These are phyloP conservation scores for Ilex asprella DNA, from an alignment of 257 asterid species.

Conservation along the genomic window DNA sequence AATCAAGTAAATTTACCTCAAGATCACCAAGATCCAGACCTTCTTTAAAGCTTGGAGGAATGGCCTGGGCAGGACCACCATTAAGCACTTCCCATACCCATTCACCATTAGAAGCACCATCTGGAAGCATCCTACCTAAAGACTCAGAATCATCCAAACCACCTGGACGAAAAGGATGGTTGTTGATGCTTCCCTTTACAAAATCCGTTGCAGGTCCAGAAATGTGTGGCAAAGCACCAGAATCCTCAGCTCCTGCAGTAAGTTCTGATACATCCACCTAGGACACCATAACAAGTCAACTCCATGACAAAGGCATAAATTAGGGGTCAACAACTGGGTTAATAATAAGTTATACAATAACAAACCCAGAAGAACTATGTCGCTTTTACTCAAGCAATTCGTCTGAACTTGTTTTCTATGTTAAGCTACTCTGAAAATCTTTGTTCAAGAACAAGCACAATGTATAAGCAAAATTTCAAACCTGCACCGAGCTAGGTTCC, in stretches of 20 bases:
- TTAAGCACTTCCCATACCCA: slow-evolving; percentile 77
- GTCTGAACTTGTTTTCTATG: neutral
- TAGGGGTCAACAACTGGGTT: no score
- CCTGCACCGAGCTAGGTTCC: slow-evolving; percentile 95
- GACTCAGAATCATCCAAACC: slow-evolving; percentile 68
- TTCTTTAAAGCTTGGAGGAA: slow-evolving; percentile 74
- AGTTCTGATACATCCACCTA: slow-evolving; percentile 78
- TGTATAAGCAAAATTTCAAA: slow-evolving; percentile 17
- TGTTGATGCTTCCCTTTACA: slow-evolving; percentile 84
- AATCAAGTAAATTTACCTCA: slow-evolving; percentile 38
- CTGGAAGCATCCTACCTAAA: slow-evolving; percentile 57
- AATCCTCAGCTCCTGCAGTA: slow-evolving; percentile 56
- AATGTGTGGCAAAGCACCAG: slow-evolving; percentile 85
- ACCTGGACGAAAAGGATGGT: slow-evolving; percentile 91
- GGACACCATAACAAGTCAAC: slow-evolving; percentile 21
- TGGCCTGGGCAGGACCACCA: slow-evolving; percentile 66
- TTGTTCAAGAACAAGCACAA: neutral
- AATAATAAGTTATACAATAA: no score
- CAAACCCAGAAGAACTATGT: no score
- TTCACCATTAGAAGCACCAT: slow-evolving; percentile 74
- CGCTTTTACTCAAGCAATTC: neutral
- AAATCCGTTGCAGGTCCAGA: slow-evolving; percentile 87
- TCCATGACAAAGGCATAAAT: slow-evolving; percentile 14
- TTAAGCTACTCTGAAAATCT: neutral
- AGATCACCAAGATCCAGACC: slow-evolving; percentile 83